These are phyloP conservation scores for Patellaria atrata DNA, from an alignment of 495 filamentous ascomycete genomes.

Conservation along the genomic window DNA sequence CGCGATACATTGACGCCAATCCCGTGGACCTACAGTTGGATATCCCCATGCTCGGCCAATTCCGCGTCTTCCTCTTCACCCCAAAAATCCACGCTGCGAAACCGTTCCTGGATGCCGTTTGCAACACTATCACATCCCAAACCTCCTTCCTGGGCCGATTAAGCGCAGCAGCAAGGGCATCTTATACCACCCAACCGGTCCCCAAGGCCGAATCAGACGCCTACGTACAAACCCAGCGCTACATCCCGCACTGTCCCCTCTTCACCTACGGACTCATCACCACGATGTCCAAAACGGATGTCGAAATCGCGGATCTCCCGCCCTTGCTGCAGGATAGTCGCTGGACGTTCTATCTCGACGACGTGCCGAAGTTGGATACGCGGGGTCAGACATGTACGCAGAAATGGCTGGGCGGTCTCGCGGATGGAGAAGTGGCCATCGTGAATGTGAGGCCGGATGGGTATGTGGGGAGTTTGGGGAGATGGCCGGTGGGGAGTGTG, in stretches of 20 bases:
- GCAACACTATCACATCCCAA: slow-evolving; percentile 28
- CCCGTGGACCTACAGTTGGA: slow-evolving; percentile 58
- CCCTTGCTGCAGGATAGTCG: slow-evolving; percentile 38
- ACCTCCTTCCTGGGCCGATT: slow-evolving; percentile 35
- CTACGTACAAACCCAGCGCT: slow-evolving; percentile 44
- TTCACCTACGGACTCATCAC: slow-evolving; percentile 44
- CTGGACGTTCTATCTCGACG: slow-evolving; percentile 58
- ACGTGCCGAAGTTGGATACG: slow-evolving; percentile 32
- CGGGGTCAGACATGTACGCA: slow-evolving; percentile 37
- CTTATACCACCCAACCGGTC: slow-evolving; percentile 39
- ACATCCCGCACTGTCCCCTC: slow-evolving; percentile 42
- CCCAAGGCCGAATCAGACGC: slow-evolving; percentile 36
- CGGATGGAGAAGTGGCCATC: slow-evolving; percentile 37
- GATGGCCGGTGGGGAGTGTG: slow-evolving; percentile 34
- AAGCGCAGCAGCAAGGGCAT: slow-evolving; percentile 33
- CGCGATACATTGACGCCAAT: slow-evolving; percentile 54
- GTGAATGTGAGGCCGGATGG: slow-evolving; percentile 53
- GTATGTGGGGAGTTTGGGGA: slow-evolving; percentile 45
- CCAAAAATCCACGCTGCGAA: slow-evolving; percentile 37
- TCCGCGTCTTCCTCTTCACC: slow-evolving; percentile 50
- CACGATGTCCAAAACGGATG: slow-evolving; percentile 36
- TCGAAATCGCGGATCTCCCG: slow-evolving; percentile 50
- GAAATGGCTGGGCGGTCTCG: slow-evolving; percentile 48
- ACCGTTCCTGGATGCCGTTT: slow-evolving; percentile 40
- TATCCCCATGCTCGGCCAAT: slow-evolving; percentile 55